Percentiles rank a stretch among this genome's conserved stretches.
These are phyloP conservation scores for Fraxinus cuspidata DNA, from an alignment of 257 asterid genomes.

Conservation along the genomic window DNA sequence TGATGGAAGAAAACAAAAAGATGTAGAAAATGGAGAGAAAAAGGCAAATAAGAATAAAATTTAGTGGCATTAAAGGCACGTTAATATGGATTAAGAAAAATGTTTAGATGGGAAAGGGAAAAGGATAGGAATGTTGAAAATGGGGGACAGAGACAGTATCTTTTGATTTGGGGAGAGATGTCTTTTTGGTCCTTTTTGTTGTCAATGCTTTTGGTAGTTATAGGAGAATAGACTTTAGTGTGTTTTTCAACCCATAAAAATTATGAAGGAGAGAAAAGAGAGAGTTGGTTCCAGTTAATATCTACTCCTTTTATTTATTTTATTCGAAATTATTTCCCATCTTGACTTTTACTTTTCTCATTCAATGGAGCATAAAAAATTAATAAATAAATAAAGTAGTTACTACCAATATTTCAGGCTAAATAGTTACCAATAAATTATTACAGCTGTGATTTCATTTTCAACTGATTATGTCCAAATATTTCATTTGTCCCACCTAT, in stretches of 20 bases:
- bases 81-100: conserved; percentile 13
- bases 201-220: conserved; percentile 43
- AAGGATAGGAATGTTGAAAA: conserved; percentile 33
- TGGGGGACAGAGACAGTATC: conserved; percentile 58
- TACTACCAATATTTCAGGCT: too few relatives aligned
- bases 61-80: neutral
- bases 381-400: too few relatives aligned
- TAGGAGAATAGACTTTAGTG: conserved; percentile 36
- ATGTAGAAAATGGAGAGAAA: neutral
- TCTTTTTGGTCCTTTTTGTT: conserved; percentile 28
- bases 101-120: neutral
- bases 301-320: too few relatives aligned
- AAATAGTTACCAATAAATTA: too few relatives aligned
- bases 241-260: conserved; percentile 34
- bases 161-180: conserved; percentile 46
- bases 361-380: too few relatives aligned
- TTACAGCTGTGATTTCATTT: too few relatives aligned
- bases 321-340: too few relatives aligned
- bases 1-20: neutral
- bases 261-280: too few relatives aligned
- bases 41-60: neutral
- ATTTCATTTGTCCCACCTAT: too few relatives aligned
- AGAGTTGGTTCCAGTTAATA: too few relatives aligned
- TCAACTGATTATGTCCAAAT: too few relatives aligned
- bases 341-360: too few relatives aligned